Base-by-base conservation (phyloP, 331 rosid species). In the Rosa hybrid region DNA sequence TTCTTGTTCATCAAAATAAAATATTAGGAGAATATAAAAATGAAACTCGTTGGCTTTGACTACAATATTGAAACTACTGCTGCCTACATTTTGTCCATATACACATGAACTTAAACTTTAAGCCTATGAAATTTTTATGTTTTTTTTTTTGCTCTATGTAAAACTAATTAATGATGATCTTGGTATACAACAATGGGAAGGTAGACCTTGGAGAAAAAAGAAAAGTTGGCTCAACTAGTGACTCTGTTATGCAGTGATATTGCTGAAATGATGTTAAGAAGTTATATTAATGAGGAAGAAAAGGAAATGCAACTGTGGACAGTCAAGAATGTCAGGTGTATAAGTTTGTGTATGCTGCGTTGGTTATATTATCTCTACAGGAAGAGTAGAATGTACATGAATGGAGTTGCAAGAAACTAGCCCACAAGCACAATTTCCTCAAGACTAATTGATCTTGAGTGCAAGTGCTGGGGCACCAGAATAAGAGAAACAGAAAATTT, bases 71-170 rank as follows among this genome's bases (percentile, higher is more conserved):
- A 0, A 75, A 39, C 2, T n/a, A 13, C 21, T n/a, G 8, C 18
- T 13, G 78, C 69, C 68, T 57, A 12, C 78, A 75, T 42, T 59
- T 57, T 75, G 78, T 59, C 56, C 69, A 41, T 41, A 41, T 30
- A 25, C 34, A 63, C 16, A 4, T 57, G 27, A 41, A 57, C 42
- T 42, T 42, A 3, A 41, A 39, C 51, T 0, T 54, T 54, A 0
- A 54, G 50, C n/a, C 41, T 12, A 56, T 20, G 53, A 56, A 75
- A 39, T 42, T 68, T 63, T 2, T 14, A 23, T 4, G 12, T 6
- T 39, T 54, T 20, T 34, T 39, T 41, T 39, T 12, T 39, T 72
- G 12, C 12, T 12, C 54, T 49, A 11, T 53, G 51, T 20, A 3
- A 53, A 54, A 54, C 38, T 74, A 54, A 38, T 2, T 38, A 56